Evolutionary conservation across 495 filamentous ascomycete species (phyloP), one percentile per base, ranked within the genome.

Genomic region (Aspergillus sclerotiicarbonarius): DNA sequence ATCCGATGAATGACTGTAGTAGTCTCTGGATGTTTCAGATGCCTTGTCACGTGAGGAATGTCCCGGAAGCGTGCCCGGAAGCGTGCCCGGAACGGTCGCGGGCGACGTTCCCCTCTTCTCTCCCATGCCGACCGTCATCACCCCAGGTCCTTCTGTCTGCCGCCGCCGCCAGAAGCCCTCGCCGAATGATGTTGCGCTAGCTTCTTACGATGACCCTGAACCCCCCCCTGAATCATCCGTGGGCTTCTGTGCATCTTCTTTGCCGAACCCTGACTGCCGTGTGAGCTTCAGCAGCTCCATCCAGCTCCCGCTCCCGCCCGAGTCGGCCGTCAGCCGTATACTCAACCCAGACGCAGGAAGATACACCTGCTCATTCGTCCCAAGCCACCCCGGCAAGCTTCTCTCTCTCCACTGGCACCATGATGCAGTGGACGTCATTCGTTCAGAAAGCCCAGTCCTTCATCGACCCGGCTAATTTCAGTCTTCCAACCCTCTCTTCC

Each of bases 401-500:
- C 21, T 53, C 20, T 20, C 16, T 16, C 41, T 30, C 15, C 33
- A 39, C 53, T 57, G 32, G 32, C 67, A 73, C 54, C 69, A 91
- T 90, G 88, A 87, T 90, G 74, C 89, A 86, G 72, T 81, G 95
- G 76, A 87, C 85, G 59, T 89, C 85, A 70, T 87, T 98, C 70
- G 89, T 98, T 61, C 91, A 96, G 75, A 96, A 92, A 80, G 94
- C 94, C 54, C 87, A 92, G 75, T 91, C 92, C 68, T 80, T 96
- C 74, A 94, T 98, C 78, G 92, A 94, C 75, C 88, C 87, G 45
- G 84, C 84, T 62, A 86, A 87, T 72, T 79, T 79, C 63, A 76
- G 62, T 29, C 82, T 87, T 63, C 80, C 83, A 56, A 84, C 81
- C 68, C 74, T 88, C 67, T 84, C 84, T 55, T 79, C 86, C 56